These are phyloP conservation scores for Myriosclerotinia curreyana DNA, from an alignment of 2,329 filamentous ascomycete species.

Conservation along the genomic window DNA sequence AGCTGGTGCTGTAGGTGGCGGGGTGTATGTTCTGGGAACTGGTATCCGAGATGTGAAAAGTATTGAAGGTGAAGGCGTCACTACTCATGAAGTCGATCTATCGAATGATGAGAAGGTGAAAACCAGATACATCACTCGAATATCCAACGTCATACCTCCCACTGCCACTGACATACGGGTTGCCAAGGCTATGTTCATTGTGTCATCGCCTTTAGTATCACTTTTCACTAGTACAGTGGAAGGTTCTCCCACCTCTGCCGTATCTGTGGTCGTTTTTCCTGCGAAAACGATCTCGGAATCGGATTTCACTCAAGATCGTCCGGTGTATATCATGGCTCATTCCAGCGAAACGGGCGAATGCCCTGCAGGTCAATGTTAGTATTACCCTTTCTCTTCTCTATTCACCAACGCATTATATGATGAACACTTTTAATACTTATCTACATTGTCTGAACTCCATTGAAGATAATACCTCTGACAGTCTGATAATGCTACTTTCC, in stretches of 20 bases:
- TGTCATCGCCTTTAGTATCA: constrained; percentile 60
- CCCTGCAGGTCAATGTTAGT: constrained; percentile 85
- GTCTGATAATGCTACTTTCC: constrained; percentile 63
- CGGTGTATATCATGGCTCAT: constrained; percentile 66
- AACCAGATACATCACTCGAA: constrained; percentile 52
- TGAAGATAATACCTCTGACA: constrained; percentile 92
- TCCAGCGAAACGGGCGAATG: constrained; percentile 93
- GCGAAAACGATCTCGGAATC: constrained; percentile 46
- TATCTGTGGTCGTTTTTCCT: constrained; percentile 67
- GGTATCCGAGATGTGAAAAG: constrained; percentile 50
- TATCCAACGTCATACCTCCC: constrained; percentile 25
- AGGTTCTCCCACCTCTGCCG: constrained; percentile 71
- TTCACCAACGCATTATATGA: constrained; percentile 58
- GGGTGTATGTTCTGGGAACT: constrained; percentile 80
- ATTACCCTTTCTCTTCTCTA: constrained; percentile 26
- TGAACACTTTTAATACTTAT: constrained; percentile 96
- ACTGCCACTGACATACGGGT: constrained; percentile 40
- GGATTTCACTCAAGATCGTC: constrained; percentile 43
- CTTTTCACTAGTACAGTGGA: constrained; percentile 73
- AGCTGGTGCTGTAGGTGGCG: constrained; percentile 85
- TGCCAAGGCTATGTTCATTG: constrained; percentile 63
- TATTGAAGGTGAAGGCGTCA: constrained; percentile 4
- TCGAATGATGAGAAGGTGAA: constrained; percentile 57
- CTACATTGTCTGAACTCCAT: constrained; percentile 98
- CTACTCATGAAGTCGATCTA: constrained; percentile 42